These are phyloP conservation scores for Solanum gandarillasii DNA, from an alignment of 257 asterid species.

Conservation along the genomic window DNA sequence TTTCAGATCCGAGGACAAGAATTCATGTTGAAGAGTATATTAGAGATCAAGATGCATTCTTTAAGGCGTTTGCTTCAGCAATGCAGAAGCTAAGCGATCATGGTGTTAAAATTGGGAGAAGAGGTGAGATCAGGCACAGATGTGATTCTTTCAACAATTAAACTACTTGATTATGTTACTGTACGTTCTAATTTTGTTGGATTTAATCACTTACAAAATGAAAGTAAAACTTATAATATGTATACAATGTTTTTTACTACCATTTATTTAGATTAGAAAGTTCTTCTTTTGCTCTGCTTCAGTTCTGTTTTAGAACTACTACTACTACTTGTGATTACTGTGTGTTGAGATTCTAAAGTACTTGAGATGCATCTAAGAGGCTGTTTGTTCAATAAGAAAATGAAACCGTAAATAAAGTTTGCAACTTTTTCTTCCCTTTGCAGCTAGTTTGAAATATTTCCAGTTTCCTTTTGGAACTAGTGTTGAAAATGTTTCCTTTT, in stretches of 20 bases:
- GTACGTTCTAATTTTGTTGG: neutral
- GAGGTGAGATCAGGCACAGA: constrained; percentile 86
- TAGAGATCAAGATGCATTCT: constrained; percentile 44
- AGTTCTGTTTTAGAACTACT: neutral
- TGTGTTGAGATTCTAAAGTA: neutral
- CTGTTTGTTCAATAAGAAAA: neutral
- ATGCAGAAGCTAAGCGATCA: constrained; percentile 70
- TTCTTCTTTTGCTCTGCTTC: neutral
- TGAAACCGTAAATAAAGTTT: neutral
- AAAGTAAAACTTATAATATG: constrained; percentile 1
- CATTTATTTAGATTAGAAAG: neutral
- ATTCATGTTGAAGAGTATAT: constrained; percentile 43
- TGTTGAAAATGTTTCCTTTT: neutral
- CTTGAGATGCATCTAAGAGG: neutral
- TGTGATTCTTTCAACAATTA: constrained; percentile 72
- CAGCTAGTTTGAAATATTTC: neutral
- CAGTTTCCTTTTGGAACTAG: neutral
- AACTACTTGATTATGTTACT: neutral
- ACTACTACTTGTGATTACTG: neutral
- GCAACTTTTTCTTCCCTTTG: neutral
- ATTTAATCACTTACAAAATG: neutral
- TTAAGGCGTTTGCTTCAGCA: constrained; percentile 63
- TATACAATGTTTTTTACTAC: neutral
- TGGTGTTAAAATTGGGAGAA: constrained; percentile 52
- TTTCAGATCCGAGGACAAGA: constrained; percentile 50